Base-by-base conservation (phyloP, 257 asterid species). In the Plectranthus barbatus region DNA sequence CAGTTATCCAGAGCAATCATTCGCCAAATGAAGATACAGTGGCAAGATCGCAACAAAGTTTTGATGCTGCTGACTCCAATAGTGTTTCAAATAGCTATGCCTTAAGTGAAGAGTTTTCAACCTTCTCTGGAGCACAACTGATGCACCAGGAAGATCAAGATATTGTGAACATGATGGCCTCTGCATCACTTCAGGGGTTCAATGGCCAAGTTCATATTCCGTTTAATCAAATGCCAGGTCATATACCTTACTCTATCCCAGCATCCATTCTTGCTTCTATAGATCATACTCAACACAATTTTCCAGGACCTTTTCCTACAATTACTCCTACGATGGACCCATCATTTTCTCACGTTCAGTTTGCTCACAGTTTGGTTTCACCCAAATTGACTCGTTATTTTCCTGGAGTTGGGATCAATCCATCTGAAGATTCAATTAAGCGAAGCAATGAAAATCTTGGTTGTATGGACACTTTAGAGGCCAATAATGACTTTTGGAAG, bases 101-200 rank as follows among this genome's bases (percentile, higher is more conserved):
- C 46, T 49, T 66, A 66, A 76, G 68, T 74, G 95, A 83, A 57
- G 91, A 84, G 68, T 80, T 81, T 39, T 66, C 86, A 59, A 64
- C 90, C 62, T 49, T 83, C 17, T 46, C 77, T 39, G 87, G 77
- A 14, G 66, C 83, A 60, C 88, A 60, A 59, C 76, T 72, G 64
- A 83, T 81, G 89, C 82, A 66, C 45, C 95, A 77, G 75, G 90
- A 90, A 77, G 94, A 85, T 80, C 95, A 86, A 74, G 94, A 81
- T 79, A 78, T 83, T 52, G 92, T 80, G 77, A 90, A 90, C 82
- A 83, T 80, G 83, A 77, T 83, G 97, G 79, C 85, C 18, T 85
- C 95, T 74, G 72, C 92, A 68, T 78, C 91, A 71, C 79, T 83
- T 63, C 90, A 86, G 72, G 86, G 86, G 66, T 77, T 81, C 72